Evolutionary conservation across 805 yeast species (phyloP), one percentile per base, ranked within the genome.

Genomic region (Saccharomyces paradoxus): DNA sequence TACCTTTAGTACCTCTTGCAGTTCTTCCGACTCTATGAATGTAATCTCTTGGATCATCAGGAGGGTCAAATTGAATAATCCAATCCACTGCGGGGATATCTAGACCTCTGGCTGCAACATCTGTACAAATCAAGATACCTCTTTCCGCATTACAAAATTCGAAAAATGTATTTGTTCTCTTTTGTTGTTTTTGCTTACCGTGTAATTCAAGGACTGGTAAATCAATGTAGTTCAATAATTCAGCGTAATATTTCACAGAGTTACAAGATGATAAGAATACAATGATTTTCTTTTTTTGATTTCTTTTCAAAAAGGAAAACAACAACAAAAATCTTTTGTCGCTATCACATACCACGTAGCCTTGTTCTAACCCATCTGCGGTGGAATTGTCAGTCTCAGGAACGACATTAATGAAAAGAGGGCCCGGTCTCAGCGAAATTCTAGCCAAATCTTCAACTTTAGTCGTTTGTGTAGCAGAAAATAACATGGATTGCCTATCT

Each of bases 21-120:
- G 99, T 94, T 78, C 99, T 86, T 61, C 99, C 99, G 41, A 94
- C 99, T 73, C 99, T 84, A 76, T 94, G 99, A 63, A 94, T 94
- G 71, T 94, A 94, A 74, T 94, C 98, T 75, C 98, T 84, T 73
- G 99, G 99, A 75, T 94, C 99, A 85, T 94, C 99, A 71, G 99
- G 99, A 54, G 99, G 99, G 72, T 94, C 99, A 68, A 89, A 94
- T 77, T 94, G 99, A 60, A 94, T 87, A 67, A 94, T 94, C 99
- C 99, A 94, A 76, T 95, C 99, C 53, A 94, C 99, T 29, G 95
- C 86, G 53, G 99, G 99, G 63, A 94, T 94, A 77, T 94, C 99
- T 61, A 94, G 81, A 26, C 99, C 99, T 79, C 99, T 85, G 24
- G 99, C 99, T 31, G 99, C 99, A 62, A 94, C 99, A 73, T 94